phyloP scores from a whole-genome alignment of 2,329 filamentous ascomycete species.

The Pseudogymnoascus sp. region DNA sequence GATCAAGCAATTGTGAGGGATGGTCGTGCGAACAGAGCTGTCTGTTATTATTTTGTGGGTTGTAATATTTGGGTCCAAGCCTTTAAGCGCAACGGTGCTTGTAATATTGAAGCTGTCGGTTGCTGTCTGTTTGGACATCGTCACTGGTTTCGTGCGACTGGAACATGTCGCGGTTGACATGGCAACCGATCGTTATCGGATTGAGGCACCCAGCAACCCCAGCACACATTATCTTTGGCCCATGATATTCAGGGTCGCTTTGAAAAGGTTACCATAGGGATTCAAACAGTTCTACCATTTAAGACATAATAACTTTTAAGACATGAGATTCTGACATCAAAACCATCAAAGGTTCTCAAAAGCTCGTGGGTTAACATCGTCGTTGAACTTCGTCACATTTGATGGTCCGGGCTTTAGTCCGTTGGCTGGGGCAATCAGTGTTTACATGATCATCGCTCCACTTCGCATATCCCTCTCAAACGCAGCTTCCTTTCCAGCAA shows the following conservation, averaged over 20 bases:
- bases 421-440: conserved; percentile 6
- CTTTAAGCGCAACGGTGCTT: not conserved
- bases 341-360: not conserved
- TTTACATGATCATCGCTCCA: conserved; percentile 8
- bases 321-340: conserved; percentile 2
- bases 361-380: not conserved
- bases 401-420: conserved; percentile 6
- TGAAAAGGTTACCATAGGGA: not conserved
- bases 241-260: not conserved
- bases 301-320: conserved; percentile 1
- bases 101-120: not conserved
- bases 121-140: not conserved
- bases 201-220: conserved; percentile 2
- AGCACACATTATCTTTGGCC: not conserved
- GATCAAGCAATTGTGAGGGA: not conserved
- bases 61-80: not conserved
- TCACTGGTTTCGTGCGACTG: conserved; percentile 3
- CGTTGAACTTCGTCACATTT: not conserved
- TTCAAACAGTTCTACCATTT: conserved; percentile 6
- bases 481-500: not conserved
- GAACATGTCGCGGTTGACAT: conserved; percentile 3
- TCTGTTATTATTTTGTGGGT: not conserved
- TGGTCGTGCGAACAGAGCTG: not conserved
- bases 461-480: conserved; percentile 6
- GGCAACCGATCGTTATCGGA: conserved; percentile 2